Evolutionary conservation across 1,284 basidiomycete genomes (phyloP), one percentile per base, ranked within the genome.

Genomic region (Anthracocystis panici-leucophaei): DNA sequence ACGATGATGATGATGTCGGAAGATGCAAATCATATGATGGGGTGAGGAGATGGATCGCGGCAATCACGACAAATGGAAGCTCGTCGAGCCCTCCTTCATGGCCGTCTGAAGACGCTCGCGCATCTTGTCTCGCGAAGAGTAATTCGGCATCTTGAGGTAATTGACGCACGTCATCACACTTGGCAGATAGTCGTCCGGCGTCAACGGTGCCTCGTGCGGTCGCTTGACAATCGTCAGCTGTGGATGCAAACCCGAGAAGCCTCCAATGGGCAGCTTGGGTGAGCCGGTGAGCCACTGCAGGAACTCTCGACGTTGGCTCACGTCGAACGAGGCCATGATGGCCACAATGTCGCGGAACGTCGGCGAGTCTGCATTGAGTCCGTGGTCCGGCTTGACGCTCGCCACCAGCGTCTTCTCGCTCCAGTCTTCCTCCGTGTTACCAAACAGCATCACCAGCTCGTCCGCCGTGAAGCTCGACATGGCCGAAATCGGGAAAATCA

Each of bases 131-230:
- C 75, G 65, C 45, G 65, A 70, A 18, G 80, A 79, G 69, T 84
- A 85, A 51, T 59, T 68, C 23, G 83, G 83, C 68, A 85, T 72
- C 75, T 85, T 85, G 62, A 84, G 78, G 55, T 83, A 87, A 63
- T 97, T 97, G 76, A 96, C 95, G 85, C 96, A 99, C 11, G 96
- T 98, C 96, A 98, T 98, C 49, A 98, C 95, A 84, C 93, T 95
- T 0, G 96, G 96, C 42, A 99, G 88, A 85, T 97, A 97, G 85
- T 97, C 93, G 85, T 99, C 95, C 1, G 96, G 93, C 18, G 90
- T 90, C 56, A 83, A 57, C 25, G 82, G 82, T 25, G 92, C 88
- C 86, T 98, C 97, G 80, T 96, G 94, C 20, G 94, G 94, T 85
- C 99, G 97, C 79, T 95, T 92, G 48, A 99, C 96, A 12, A 99